Evolutionary conservation across 169 alveolate genomes (phyloP).

Genomic region (Plasmodium coatneyi): DNA sequence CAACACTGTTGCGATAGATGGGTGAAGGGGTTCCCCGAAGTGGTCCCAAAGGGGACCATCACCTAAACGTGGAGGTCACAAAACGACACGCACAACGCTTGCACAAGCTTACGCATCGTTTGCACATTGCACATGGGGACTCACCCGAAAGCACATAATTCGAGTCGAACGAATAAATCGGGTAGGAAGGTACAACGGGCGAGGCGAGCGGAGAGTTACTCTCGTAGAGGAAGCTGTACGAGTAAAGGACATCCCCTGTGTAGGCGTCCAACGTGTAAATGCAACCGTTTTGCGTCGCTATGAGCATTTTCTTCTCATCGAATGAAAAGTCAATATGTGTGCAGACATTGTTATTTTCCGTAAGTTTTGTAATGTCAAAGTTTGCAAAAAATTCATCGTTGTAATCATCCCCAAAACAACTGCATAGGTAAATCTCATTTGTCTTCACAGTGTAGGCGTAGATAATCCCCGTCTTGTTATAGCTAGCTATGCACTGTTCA

Average conservation of each 20-base stretch:
- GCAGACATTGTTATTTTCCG: slow-evolving; percentile 26
- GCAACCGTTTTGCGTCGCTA: slow-evolving; percentile 12
- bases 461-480: slow-evolving; percentile 59
- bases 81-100: neutral
- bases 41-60: neutral
- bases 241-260: slow-evolving; percentile 48
- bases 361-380: slow-evolving; percentile 53
- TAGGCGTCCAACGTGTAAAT: slow-evolving; percentile 67
- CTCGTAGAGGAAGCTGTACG: slow-evolving; percentile 44
- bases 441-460: slow-evolving; percentile 40
- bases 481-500: slow-evolving; percentile 41
- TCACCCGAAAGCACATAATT: slow-evolving; percentile 58
- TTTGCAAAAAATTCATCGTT: slow-evolving; percentile 66
- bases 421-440: slow-evolving; percentile 39
- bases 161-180: slow-evolving; percentile 62
- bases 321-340: slow-evolving; percentile 53
- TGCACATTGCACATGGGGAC: neutral
- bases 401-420: slow-evolving; percentile 72
- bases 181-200: slow-evolving; percentile 13
- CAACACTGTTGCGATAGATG: neutral
- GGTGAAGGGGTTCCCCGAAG: neutral
- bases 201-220: neutral
- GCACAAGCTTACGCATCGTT: neutral
- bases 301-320: slow-evolving; percentile 69
- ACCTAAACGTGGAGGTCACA: neutral